These are phyloP conservation scores for Fraxinus pennsylvanica DNA, from an alignment of 257 asterid species.

Conservation along the genomic window DNA sequence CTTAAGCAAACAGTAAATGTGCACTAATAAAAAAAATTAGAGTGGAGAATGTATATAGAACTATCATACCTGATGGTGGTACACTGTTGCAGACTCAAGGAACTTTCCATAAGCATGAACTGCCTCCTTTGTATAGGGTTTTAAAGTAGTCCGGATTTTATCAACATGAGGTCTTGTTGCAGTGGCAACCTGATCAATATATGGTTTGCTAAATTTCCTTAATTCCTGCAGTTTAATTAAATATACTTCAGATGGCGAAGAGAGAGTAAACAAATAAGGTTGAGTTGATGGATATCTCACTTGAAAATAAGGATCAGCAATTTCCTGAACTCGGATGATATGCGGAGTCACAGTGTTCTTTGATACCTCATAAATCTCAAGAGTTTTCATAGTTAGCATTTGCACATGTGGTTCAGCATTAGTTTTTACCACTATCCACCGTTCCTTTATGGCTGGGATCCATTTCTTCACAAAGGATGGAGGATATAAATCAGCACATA, in stretches of 20 bases:
- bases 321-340: slow-evolving; percentile 63
- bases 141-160: slow-evolving; percentile 46
- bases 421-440: slow-evolving; percentile 64
- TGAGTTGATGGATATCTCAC: slow-evolving; percentile 35
- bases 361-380: slow-evolving; percentile 65
- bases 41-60: background rate
- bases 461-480: slow-evolving; percentile 57
- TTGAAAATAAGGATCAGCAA: slow-evolving; percentile 74
- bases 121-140: slow-evolving; percentile 65
- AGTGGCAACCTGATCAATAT: slow-evolving; percentile 78
- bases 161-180: slow-evolving; percentile 83
- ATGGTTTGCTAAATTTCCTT: slow-evolving; percentile 72
- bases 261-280: slow-evolving; percentile 13
- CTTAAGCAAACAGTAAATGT: background rate
- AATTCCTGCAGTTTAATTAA: slow-evolving; percentile 53
- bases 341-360: slow-evolving; percentile 66
- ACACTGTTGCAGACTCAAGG: slow-evolving; percentile 68
- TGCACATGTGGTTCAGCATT: slow-evolving; percentile 70
- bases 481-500: slow-evolving; percentile 3
- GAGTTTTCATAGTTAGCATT: slow-evolving; percentile 48
- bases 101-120: slow-evolving; percentile 67
- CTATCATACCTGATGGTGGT: slow-evolving; percentile 72
- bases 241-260: slow-evolving; percentile 22
- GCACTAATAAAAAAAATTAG: background rate
- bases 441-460: slow-evolving; percentile 76